Percentiles rank a stretch among this genome's conserved stretches.
Conservation (phyloP, 2,329 filamentous ascomycete species). For the Colletotrichum sp. region DNA sequence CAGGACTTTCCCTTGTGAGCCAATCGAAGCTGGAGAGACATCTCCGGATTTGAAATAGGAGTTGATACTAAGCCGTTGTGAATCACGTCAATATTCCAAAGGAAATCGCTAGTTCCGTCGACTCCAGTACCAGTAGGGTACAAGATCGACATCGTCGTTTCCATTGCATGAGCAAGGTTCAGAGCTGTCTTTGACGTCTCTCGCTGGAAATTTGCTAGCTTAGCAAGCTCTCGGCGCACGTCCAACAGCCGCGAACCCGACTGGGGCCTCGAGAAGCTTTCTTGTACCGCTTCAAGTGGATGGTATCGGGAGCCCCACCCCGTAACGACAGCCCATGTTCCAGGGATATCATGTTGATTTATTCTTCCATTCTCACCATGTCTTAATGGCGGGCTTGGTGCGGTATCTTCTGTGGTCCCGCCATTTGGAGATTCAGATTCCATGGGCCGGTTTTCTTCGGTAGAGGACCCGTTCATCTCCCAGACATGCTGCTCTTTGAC, state of each 20-base stretch:
- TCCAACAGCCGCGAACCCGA: neutral
- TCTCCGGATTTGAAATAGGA: neutral
- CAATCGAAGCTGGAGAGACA: neutral
- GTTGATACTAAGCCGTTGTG: neutral
- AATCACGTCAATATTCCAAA: neutral
- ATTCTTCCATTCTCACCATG: neutral
- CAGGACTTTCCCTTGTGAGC: neutral
- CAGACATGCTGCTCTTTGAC: neutral
- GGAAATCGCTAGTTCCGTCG: neutral
- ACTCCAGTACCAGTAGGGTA: neutral
- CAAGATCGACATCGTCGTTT: neutral
- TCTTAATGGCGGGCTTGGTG: fast-evolving
- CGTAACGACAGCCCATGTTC: neutral
- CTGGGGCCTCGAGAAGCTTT: fast-evolving
- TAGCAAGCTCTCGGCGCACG: neutral
- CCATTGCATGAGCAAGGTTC: neutral
- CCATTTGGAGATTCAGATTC: neutral
- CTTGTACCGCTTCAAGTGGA: neutral
- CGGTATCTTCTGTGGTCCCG: neutral
- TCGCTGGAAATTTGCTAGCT: neutral
- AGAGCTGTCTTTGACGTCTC: neutral
- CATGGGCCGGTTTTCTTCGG: neutral
- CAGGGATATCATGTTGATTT: neutral
- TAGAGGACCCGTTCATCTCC: neutral
- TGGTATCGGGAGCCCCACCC: neutral